Percentiles rank a stretch among this genome's conserved stretches.
Evolutionary conservation across 441 rosid genomes (phyloP).

Genomic region (Erodium trifolium): DNA sequence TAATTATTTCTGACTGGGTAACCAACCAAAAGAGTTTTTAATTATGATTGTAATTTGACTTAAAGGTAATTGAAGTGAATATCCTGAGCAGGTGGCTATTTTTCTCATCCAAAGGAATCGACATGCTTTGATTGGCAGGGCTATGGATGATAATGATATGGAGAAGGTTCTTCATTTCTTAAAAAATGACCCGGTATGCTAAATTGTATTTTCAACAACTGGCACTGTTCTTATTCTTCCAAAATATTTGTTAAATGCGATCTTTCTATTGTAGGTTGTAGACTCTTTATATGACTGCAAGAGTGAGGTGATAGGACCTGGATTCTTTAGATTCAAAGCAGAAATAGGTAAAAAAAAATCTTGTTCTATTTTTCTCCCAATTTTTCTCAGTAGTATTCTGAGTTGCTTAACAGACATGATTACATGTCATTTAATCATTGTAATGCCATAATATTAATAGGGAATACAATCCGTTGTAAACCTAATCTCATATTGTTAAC

Average conservation of each 20-base stretch:
- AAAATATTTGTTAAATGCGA: slow-evolving; percentile 10
- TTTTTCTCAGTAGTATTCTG: too few species aligned
- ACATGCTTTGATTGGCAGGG: slow-evolving; percentile 96
- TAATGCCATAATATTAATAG: too few species aligned
- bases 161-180: slow-evolving; percentile 77
- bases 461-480: too few species aligned
- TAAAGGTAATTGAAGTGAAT: slow-evolving; percentile 7
- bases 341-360: too few species aligned
- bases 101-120: slow-evolving; percentile 97
- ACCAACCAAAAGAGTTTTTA: not conserved
- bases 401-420: too few species aligned
- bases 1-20: not conserved
- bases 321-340: slow-evolving; percentile 95
- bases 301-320: slow-evolving; percentile 99
- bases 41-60: not conserved
- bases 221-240: not conserved
- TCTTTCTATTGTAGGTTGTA: slow-evolving; percentile 54
- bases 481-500: too few species aligned
- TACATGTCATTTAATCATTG: too few species aligned
- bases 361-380: slow-evolving; percentile 2
- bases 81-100: slow-evolving; percentile 66
- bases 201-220: slow-evolving; percentile 12
- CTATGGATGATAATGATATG: slow-evolving; percentile 96
- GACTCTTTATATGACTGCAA: slow-evolving; percentile 97
- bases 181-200: slow-evolving; percentile 77